Percentiles rank a stretch among this genome's conserved stretches.
Evolutionary conservation across 2,329 filamentous ascomycete species (phyloP).

Genomic region (Fusarium paranaense): DNA sequence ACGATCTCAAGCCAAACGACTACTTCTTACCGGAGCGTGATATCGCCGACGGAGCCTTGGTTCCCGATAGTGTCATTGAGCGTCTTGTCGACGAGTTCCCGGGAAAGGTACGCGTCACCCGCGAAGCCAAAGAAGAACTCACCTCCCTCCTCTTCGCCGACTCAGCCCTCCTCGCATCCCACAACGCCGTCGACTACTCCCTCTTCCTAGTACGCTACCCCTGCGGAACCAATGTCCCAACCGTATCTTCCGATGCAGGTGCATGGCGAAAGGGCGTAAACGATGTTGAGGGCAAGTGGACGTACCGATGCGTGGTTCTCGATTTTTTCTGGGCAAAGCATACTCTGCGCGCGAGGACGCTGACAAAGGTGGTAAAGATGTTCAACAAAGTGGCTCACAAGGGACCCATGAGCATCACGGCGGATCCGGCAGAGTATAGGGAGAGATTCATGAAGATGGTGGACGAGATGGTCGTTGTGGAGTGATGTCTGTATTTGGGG

Average conservation of each 20-base stretch:
- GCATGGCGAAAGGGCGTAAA: slow-evolving; percentile 71
- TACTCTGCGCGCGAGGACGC: slow-evolving; percentile 71
- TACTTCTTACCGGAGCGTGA: slow-evolving; percentile 84
- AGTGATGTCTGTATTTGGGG: slow-evolving; percentile 21
- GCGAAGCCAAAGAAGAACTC: slow-evolving; percentile 67
- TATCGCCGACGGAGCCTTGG: slow-evolving; percentile 71
- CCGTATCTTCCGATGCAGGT: slow-evolving; percentile 33
- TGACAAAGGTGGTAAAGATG: slow-evolving; percentile 73
- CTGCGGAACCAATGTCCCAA: background rate
- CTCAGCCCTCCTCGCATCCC: slow-evolving; percentile 69
- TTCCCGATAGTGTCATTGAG: slow-evolving; percentile 73
- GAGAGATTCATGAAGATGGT: slow-evolving; percentile 64
- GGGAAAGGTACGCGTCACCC: slow-evolving; percentile 70
- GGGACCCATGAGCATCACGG: slow-evolving; percentile 81
- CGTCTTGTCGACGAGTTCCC: slow-evolving; percentile 75
- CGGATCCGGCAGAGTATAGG: slow-evolving; percentile 75
- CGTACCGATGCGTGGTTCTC: slow-evolving; percentile 75
- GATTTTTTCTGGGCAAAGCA: slow-evolving; percentile 87
- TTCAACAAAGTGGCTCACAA: slow-evolving; percentile 73
- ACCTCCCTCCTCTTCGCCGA: slow-evolving; percentile 68
- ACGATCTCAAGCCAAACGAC: slow-evolving; percentile 78
- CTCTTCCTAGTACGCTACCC: slow-evolving; percentile 73
- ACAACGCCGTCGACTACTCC: slow-evolving; percentile 80
- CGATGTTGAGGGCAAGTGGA: slow-evolving; percentile 72
- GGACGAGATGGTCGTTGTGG: slow-evolving; percentile 54